These are phyloP conservation scores for Geum urbanum DNA, from an alignment of 306 rosid species.

Conservation along the genomic window DNA sequence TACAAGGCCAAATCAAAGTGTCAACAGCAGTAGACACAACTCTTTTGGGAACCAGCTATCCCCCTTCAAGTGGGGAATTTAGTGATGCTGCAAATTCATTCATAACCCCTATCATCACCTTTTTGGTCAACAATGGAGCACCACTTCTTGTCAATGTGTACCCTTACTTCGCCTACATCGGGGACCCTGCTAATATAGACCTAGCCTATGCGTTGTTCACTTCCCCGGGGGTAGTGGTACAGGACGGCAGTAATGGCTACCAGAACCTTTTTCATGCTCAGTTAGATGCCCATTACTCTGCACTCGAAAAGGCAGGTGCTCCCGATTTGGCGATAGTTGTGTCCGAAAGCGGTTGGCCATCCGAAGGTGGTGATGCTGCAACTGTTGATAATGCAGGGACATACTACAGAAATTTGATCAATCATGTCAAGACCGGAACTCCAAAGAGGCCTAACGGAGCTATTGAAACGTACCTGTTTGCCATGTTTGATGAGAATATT, in stretches of 20 bases:
- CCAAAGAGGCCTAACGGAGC: slow-evolving; percentile 33
- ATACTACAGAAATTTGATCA: slow-evolving; percentile 46
- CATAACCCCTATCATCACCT: slow-evolving; percentile 38
- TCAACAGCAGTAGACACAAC: slow-evolving; percentile 42
- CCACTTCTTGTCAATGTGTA: slow-evolving; percentile 72
- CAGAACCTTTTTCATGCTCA: slow-evolving; percentile 36
- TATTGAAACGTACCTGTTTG: slow-evolving; percentile 31
- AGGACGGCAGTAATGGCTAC: slow-evolving; percentile 35
- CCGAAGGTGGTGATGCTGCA: slow-evolving; percentile 36
- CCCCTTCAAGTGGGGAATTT: slow-evolving; percentile 40
- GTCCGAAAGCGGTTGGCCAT: slow-evolving; percentile 76
- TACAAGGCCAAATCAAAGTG: slow-evolving; percentile 50
- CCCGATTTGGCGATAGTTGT: slow-evolving; percentile 38
- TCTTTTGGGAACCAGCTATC: slow-evolving; percentile 30
- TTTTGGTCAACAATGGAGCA: slow-evolving; percentile 32
- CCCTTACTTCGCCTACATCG: slow-evolving; percentile 39
- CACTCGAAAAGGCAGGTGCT: slow-evolving; percentile 48
- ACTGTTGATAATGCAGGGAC: slow-evolving; percentile 30
- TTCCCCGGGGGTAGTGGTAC: slow-evolving; percentile 24
- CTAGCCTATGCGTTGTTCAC: slow-evolving; percentile 45
- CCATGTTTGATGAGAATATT: slow-evolving; percentile 32
- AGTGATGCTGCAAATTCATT: slow-evolving; percentile 16
- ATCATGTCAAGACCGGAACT: slow-evolving; percentile 40
- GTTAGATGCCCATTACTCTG: slow-evolving; percentile 46
- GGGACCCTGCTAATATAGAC: not conserved